Evolutionary conservation across 2,329 filamentous ascomycete genomes (phyloP).

Genomic region (Phialocephala sp.): DNA sequence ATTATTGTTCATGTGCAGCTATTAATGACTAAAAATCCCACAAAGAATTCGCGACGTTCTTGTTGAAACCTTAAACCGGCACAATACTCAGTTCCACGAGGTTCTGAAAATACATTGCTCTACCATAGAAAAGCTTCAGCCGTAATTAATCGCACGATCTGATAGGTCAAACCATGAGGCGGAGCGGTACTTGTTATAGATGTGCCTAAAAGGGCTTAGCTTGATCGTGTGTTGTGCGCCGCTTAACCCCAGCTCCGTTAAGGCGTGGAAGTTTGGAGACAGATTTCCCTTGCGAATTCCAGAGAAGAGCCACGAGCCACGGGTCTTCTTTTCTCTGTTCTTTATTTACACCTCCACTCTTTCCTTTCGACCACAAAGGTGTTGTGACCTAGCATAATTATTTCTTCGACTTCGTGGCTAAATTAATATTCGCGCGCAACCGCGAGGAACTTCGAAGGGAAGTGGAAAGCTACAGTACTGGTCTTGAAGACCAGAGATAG

Average conservation of each 20-base stretch:
- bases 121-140: neutral
- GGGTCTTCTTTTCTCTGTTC: constrained; percentile 22
- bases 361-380: neutral
- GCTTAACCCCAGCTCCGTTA: neutral
- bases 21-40: neutral
- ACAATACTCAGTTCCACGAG: neutral
- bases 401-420: constrained; percentile 20
- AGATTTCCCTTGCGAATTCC: constrained; percentile 23
- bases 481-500: constrained; percentile 35
- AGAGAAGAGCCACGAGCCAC: constrained; percentile 24
- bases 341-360: constrained; percentile 21
- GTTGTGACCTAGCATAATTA: constrained; percentile 6
- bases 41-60: neutral
- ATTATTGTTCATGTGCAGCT: neutral
- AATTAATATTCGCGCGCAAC: constrained; percentile 26
- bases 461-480: constrained; percentile 23
- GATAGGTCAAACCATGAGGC: neutral
- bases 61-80: neutral
- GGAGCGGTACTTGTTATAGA: neutral
- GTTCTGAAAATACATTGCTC: neutral
- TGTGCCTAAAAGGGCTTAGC: neutral
- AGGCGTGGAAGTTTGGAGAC: constrained; percentile 19
- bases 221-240: constrained; percentile 2
- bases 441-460: constrained; percentile 13
- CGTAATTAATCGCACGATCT: neutral